Conservation (phyloP, 23 red algal species). For the Agarophyton chilense region DNA sequence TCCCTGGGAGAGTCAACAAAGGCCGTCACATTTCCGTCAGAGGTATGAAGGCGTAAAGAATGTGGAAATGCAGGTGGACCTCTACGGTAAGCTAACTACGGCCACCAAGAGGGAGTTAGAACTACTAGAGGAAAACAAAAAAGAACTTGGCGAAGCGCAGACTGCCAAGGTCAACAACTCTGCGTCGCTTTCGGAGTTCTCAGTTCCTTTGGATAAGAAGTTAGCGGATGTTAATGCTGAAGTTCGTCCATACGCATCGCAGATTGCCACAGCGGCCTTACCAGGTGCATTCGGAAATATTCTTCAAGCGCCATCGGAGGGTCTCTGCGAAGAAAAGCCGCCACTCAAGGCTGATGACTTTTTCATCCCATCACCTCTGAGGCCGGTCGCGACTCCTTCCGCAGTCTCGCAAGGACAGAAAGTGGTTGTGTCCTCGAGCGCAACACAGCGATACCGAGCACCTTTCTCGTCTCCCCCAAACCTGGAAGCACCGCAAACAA, state of each 20-base stretch:
- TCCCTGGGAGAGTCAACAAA: not conserved
- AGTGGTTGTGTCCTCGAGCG: not conserved
- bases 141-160: not conserved
- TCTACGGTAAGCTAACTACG: not conserved
- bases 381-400: not conserved
- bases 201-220: not conserved
- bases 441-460: not conserved
- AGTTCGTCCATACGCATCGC: not conserved
- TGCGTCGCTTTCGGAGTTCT: not conserved
- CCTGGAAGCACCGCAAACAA: not conserved
- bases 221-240: not conserved
- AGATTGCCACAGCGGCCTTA: not conserved
- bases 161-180: not conserved
- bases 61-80: not conserved
- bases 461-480: not conserved
- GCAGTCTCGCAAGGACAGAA: not conserved
- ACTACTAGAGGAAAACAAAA: not conserved
- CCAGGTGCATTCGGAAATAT: not conserved
- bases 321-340: not conserved
- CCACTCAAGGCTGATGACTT: not conserved
- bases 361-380: not conserved
- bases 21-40: not conserved
- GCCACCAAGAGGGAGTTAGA: not conserved
- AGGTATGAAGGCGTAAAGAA: not conserved
- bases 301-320: not conserved